Evolutionary conservation across 2,329 filamentous ascomycete species (phyloP), one percentile per base, ranked within the genome.

Genomic region (Aspergillus sp.): DNA sequence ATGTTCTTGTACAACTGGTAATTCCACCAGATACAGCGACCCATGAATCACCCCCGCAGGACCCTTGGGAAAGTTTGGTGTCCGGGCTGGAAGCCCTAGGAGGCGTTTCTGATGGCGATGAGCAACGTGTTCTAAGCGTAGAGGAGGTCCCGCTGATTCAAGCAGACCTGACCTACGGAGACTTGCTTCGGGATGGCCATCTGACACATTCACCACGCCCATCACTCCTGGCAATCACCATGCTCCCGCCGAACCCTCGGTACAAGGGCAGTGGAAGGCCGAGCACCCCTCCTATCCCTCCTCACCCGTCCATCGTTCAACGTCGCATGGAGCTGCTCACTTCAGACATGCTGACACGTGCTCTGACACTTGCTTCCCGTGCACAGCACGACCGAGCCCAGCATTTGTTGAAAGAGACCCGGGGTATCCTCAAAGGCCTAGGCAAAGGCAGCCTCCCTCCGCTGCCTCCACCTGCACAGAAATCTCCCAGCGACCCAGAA

Each of bases 41-140:
- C 0, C 90, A 91, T 60, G 95, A 99, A 62, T 87, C 91, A 67
- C 81, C 96, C 41, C 93, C 93, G 6, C 90, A 96, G 69, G 95
- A 99, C 70, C 88, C 93, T 0, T 99, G 95, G 95, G 95, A 98
- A 75, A 95, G 91, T 50, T 93, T 99, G 59, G 91, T 99, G 19
- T 98, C 95, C 5, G 93, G 93, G 0, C 79, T 99, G 11, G 95
- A 99, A 76, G 95, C 93, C 3, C 84, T 99, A 2, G 92, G 95
- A 21, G 95, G 93, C 1, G 86, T 91, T 0, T 80, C 91, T 49
- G 95, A 98, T 64, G 87, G 88, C 58, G 93, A 98, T 60, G 91
- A 95, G 43, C 88, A 91, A 68, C 86, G 93, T 35, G 84, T 88
- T 0, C 76, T 91, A 2, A 97, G 92, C 31, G 90, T 98, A 1